These are phyloP conservation scores for Chalciporus sphaerocephalus DNA, from an alignment of 768 basidiomycete species.

Conservation along the genomic window DNA sequence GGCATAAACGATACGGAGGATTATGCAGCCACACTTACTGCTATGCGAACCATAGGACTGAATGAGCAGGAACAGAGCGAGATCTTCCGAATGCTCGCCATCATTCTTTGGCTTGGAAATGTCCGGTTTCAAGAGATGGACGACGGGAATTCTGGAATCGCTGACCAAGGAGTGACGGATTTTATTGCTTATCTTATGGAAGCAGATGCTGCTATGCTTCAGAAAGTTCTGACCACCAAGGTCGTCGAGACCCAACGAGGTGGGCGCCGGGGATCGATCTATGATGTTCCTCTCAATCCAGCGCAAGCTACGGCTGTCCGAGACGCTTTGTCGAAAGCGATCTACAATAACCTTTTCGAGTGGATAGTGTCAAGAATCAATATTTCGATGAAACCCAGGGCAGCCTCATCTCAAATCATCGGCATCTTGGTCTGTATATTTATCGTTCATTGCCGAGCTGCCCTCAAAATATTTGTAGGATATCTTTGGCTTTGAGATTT, in stretches of 20 bases:
- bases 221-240: conserved; percentile 81
- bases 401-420: conserved; percentile 71
- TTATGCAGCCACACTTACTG: conserved; percentile 83
- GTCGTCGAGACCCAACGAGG: conserved; percentile 92
- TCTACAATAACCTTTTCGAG: conserved; percentile 98
- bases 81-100: conserved; percentile 90
- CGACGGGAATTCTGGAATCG: conserved; percentile 79
- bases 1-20: conserved; percentile 89
- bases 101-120: conserved; percentile 94
- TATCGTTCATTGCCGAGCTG: not conserved
- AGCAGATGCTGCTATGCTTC: conserved; percentile 68
- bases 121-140: conserved; percentile 86
- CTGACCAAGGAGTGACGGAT: conserved; percentile 86
- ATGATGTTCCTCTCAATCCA: conserved; percentile 92
- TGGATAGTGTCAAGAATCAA: conserved; percentile 99
- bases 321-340: conserved; percentile 90
- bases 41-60: conserved; percentile 94
- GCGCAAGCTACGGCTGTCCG: conserved; percentile 85
- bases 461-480: conserved; percentile 47
- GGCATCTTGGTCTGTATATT: conserved; percentile 72
- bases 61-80: conserved; percentile 78
- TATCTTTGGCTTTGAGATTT: conserved; percentile 99
- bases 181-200: conserved; percentile 96
- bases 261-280: conserved; percentile 91
- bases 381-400: conserved; percentile 89